Conservation (phyloP, 2,329 filamentous ascomycete species). For the Aureobasidium sp. region DNA sequence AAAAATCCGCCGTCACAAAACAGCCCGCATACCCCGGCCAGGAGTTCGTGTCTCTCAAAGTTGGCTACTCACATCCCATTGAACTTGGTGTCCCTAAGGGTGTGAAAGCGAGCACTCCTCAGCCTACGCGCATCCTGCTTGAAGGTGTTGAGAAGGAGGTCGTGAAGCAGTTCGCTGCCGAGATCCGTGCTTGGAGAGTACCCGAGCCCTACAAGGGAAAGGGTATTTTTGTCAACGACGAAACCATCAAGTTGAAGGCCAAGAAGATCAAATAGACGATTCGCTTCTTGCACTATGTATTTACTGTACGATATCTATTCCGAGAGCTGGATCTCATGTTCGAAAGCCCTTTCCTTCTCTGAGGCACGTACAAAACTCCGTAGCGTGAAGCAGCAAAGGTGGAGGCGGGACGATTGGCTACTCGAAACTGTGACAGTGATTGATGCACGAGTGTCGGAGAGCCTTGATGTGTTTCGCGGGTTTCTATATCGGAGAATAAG, state of each 20-base stretch:
- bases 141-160: constrained; percentile 81
- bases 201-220: constrained; percentile 99
- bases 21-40: constrained; percentile 66
- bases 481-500: not conserved
- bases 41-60: constrained; percentile 85
- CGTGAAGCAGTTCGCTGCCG: constrained; percentile 84
- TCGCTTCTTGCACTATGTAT: not conserved
- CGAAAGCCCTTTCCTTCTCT: not conserved
- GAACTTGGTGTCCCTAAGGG: constrained; percentile 77
- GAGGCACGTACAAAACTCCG: not conserved
- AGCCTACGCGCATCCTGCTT: constrained; percentile 83
- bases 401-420: not conserved
- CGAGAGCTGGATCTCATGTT: constrained; percentile 7
- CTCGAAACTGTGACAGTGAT: not conserved
- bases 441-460: not conserved
- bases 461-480: not conserved
- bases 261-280: constrained; percentile 54
- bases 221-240: constrained; percentile 95
- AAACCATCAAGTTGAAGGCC: constrained; percentile 95
- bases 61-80: constrained; percentile 93
- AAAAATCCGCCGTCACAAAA: constrained; percentile 62
- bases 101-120: constrained; percentile 77
- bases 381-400: not conserved
- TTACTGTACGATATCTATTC: constrained; percentile 11
- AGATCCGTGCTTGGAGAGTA: constrained; percentile 77